These are phyloP conservation scores for Neurospora sp. DNA, from an alignment of 2,329 filamentous ascomycete genomes.

Conservation along the genomic window DNA sequence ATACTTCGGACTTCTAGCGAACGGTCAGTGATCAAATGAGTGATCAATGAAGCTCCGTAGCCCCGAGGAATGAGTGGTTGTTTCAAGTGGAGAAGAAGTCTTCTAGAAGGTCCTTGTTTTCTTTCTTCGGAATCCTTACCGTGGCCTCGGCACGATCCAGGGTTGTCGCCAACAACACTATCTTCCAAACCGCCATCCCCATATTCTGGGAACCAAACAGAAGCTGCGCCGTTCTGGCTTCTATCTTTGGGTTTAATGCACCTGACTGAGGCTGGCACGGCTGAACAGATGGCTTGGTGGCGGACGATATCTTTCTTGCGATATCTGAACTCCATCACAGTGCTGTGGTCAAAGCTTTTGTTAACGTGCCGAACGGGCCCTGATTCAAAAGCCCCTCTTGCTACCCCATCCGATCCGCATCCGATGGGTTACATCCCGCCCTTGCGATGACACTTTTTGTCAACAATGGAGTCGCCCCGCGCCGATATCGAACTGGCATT, in stretches of 20 bases:
- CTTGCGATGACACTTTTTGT: constrained; percentile 2
- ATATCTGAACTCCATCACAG: neutral
- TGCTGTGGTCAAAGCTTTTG: neutral
- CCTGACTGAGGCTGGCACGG: neutral
- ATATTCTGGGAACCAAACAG: neutral
- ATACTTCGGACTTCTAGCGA: neutral
- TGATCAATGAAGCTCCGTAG: neutral
- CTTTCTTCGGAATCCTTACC: neutral
- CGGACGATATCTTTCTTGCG: neutral
- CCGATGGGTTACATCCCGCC: neutral
- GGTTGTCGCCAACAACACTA: neutral
- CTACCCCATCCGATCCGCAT: neutral
- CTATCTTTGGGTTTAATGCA: neutral
- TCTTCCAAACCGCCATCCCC: neutral
- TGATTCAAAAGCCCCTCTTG: neutral
- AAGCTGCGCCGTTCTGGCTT: neutral
- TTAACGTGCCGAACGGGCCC: neutral
- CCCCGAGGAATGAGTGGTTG: neutral
- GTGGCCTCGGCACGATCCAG: neutral
- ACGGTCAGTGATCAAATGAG: neutral
- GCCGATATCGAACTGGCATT: constrained; percentile 2
- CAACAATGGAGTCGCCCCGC: constrained; percentile 4
- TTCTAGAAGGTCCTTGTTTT: neutral
- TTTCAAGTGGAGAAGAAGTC: neutral
- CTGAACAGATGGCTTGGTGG: neutral